A percentile compares a stretch with the other conserved stretches of the same genome.
phyloP scores from a whole-genome alignment of 2,329 filamentous ascomycete species.

The Alternaria gaisen region DNA sequence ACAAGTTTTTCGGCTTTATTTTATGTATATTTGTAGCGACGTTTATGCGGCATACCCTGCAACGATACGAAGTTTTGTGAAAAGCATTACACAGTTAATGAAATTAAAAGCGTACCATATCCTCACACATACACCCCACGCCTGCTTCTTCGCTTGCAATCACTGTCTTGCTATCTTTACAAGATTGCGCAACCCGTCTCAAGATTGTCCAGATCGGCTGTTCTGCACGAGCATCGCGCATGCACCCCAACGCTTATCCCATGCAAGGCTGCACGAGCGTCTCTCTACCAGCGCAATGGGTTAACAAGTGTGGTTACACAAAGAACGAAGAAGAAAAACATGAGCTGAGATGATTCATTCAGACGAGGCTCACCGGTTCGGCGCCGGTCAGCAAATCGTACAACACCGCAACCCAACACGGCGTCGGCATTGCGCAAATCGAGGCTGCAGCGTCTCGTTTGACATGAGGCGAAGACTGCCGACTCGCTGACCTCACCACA shows the following conservation, averaged over 20 bases:
- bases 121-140: neutral
- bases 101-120: constrained; percentile 5
- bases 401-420: neutral
- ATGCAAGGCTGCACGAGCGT: constrained; percentile 11
- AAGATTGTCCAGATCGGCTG: neutral
- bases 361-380: neutral
- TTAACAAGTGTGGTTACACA: constrained; percentile 2
- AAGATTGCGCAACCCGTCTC: neutral
- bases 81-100: neutral
- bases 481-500: neutral
- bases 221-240: constrained; percentile 8
- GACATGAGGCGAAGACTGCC: neutral
- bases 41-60: constrained; percentile 8
- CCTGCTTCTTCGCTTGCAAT: neutral
- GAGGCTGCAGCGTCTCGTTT: neutral
- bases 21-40: constrained; percentile 17
- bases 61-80: constrained; percentile 2
- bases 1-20: constrained; percentile 5
- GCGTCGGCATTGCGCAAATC: neutral
- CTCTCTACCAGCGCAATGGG: neutral
- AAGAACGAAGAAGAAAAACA: neutral
- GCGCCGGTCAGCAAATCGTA: constrained; percentile 2
- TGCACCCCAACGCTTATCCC: constrained; percentile 1
- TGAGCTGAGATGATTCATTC: neutral
- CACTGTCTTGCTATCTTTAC: neutral